Conservation (phyloP, 2,329 filamentous ascomycete species). For the Cladosporium sphaerospermum region DNA sequence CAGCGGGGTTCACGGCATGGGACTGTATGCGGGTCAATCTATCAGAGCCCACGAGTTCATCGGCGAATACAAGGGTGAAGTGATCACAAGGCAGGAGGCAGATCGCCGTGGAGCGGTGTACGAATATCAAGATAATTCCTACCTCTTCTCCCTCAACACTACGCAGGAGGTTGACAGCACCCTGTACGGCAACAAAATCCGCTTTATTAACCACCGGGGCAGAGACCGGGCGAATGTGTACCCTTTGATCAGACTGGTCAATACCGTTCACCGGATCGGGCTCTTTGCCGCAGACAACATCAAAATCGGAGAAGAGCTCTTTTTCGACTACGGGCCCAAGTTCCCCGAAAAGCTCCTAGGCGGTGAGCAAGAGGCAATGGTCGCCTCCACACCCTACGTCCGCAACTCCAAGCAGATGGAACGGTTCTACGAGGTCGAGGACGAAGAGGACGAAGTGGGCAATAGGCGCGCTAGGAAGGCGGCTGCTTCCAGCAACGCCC, state of each 20-base stretch:
- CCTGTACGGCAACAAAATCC: conserved; percentile 70
- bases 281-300: conserved; percentile 65
- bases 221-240: conserved; percentile 54
- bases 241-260: conserved; percentile 64
- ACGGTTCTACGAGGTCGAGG: conserved; percentile 21
- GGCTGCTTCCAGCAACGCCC: not conserved
- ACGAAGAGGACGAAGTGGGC: conserved; percentile 17
- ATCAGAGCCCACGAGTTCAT: conserved; percentile 66
- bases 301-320: conserved; percentile 66
- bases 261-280: conserved; percentile 67
- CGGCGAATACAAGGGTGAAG: conserved; percentile 74
- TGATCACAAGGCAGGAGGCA: conserved; percentile 64
- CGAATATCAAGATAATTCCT: conserved; percentile 57
- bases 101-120: conserved; percentile 63
- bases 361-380: conserved; percentile 8
- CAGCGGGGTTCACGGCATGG: conserved; percentile 69
- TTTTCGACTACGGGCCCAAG: conserved; percentile 66
- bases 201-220: conserved; percentile 75
- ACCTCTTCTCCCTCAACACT: conserved; percentile 50
- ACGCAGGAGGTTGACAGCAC: conserved; percentile 61
- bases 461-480: conserved; percentile 15
- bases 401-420: conserved; percentile 19
- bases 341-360: conserved; percentile 25
- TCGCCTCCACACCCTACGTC: conserved; percentile 18
- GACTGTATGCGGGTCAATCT: conserved; percentile 64